These are phyloP conservation scores for Dryas octopetala DNA, from an alignment of 306 rosid genomes.

Conservation along the genomic window DNA sequence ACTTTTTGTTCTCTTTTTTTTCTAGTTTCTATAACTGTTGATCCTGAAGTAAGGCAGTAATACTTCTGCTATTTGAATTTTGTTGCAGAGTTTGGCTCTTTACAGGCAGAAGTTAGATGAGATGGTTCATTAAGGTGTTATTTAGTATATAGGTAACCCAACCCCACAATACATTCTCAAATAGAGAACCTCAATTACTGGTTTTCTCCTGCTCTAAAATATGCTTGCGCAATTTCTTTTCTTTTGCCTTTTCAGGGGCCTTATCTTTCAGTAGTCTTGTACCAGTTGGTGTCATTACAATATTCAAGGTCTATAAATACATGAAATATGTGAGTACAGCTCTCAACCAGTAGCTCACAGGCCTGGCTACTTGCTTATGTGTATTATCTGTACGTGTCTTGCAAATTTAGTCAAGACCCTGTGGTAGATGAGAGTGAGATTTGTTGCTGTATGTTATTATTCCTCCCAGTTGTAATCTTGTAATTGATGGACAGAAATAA, in stretches of 20 bases:
- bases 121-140: slow-evolving; percentile 32
- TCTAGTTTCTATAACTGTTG: background rate
- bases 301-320: background rate
- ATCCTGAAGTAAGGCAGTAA: slow-evolving; percentile 8
- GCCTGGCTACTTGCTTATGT: slow-evolving; percentile 26
- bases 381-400: background rate
- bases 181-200: slow-evolving; percentile 11
- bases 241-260: slow-evolving; percentile 20
- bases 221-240: background rate
- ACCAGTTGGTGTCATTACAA: background rate
- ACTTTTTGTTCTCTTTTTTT: background rate
- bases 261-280: slow-evolving; percentile 2
- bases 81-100: slow-evolving; percentile 56
- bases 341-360: slow-evolving; percentile 7
- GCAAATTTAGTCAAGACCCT: slow-evolving; percentile 5
- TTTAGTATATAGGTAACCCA: slow-evolving; percentile 26
- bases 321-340: slow-evolving; percentile 8
- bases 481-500: slow-evolving; percentile 22
- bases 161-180: background rate
- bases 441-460: background rate
- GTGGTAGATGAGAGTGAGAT: background rate
- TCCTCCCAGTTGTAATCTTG: slow-evolving; percentile 1
- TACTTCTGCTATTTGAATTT: background rate
- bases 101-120: slow-evolving; percentile 67
- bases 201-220: slow-evolving; percentile 13